Conservation (phyloP, 768 basidiomycete genomes). For the Exidia glandulosa region DNA sequence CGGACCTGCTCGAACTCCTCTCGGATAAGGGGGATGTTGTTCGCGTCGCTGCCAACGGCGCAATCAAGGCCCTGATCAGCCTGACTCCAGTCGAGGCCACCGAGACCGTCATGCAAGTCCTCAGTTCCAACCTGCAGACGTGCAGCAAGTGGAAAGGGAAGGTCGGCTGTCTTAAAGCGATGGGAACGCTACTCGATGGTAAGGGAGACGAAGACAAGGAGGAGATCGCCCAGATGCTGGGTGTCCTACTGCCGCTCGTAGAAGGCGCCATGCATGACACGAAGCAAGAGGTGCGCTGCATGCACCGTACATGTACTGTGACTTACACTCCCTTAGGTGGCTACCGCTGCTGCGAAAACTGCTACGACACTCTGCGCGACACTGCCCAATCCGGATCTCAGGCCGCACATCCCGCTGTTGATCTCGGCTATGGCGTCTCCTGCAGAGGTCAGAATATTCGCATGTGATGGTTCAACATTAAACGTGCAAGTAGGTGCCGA, state of each 20-base stretch:
- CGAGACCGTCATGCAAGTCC: slow-evolving; percentile 50
- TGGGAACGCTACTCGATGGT: slow-evolving; percentile 54
- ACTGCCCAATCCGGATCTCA: slow-evolving; percentile 86
- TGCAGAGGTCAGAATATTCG: slow-evolving; percentile 12
- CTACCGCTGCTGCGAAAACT: slow-evolving; percentile 76
- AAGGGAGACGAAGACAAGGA: slow-evolving; percentile 43
- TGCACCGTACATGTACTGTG: not conserved
- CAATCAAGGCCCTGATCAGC: slow-evolving; percentile 76
- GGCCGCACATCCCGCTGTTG: slow-evolving; percentile 76
- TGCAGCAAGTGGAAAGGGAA: slow-evolving; percentile 87
- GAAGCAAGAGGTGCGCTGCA: slow-evolving; percentile 66
- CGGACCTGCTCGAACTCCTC: slow-evolving; percentile 69
- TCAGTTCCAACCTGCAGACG: slow-evolving; percentile 65
- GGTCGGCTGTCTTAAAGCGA: slow-evolving; percentile 82
- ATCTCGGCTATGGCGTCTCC: slow-evolving; percentile 94
- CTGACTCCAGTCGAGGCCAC: slow-evolving; percentile 74
- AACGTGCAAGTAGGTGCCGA: slow-evolving; percentile 50
- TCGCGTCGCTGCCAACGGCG: slow-evolving; percentile 63
- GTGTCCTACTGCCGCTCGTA: slow-evolving; percentile 69
- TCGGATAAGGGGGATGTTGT: slow-evolving; percentile 95
- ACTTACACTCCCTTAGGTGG: slow-evolving; percentile 42
- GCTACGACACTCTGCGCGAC: slow-evolving; percentile 83
- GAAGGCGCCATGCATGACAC: slow-evolving; percentile 94
- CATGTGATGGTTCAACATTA: not conserved
- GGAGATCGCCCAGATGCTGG: slow-evolving; percentile 75